These are phyloP conservation scores for Colletotrichum sublineola DNA, from an alignment of 2,329 filamentous ascomycete species.

Conservation along the genomic window DNA sequence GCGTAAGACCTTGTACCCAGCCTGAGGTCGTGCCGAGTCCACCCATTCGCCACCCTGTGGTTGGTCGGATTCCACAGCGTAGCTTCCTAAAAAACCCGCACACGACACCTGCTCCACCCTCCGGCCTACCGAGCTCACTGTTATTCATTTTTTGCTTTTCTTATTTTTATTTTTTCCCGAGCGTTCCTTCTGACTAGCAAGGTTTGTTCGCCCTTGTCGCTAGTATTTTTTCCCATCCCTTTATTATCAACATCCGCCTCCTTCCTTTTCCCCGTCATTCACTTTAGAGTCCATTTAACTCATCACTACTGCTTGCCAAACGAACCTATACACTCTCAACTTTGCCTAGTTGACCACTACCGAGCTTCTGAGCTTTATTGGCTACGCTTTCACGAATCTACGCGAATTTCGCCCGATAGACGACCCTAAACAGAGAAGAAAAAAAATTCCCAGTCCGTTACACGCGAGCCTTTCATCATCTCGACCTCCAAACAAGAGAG, in stretches of 20 bases:
- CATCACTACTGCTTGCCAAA: constrained; percentile 14
- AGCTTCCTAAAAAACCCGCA: constrained; percentile 45
- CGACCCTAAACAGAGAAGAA: not conserved
- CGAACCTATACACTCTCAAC: not conserved
- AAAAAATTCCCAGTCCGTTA: not conserved
- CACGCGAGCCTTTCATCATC: constrained; percentile 10
- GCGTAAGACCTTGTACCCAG: constrained; percentile 21
- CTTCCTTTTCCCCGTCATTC: not conserved
- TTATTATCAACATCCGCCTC: constrained; percentile 28
- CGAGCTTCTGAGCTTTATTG: not conserved
- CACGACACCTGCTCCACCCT: constrained; percentile 41
- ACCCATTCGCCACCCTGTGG: constrained; percentile 24
- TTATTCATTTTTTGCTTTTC: not conserved
- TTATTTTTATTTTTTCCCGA: constrained; percentile 3
- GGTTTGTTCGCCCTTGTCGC: constrained; percentile 21
- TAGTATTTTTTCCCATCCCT: constrained; percentile 33
- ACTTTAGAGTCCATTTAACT: constrained; percentile 11
- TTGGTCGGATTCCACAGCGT: constrained; percentile 17
- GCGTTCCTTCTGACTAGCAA: constrained; percentile 13
- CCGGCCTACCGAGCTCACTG: constrained; percentile 28
- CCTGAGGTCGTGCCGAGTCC: constrained; percentile 5
- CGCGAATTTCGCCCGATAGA: constrained; percentile 12
- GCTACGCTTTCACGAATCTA: constrained; percentile 15
- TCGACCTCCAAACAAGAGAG: not conserved
- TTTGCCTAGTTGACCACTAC: not conserved